Base-by-base conservation (phyloP, 768 basidiomycete species). In the Lactarius pseudohatsudake region DNA sequence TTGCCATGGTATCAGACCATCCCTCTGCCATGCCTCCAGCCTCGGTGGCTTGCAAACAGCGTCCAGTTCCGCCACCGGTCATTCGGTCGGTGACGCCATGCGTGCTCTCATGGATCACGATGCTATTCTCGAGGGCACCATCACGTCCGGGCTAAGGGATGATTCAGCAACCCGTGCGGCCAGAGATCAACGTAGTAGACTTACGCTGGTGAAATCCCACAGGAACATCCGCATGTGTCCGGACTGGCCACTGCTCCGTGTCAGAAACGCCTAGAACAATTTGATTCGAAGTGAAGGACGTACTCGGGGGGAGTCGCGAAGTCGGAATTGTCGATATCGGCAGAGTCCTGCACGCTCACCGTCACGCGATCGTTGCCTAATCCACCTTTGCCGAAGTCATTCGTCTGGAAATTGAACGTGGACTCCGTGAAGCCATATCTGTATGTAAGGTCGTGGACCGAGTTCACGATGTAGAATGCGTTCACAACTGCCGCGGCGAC, bases 11-110 rank as follows among this genome's bases (percentile, higher is more conserved):
- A 74, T 87, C 87, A 2, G 83, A 84, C 86, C 86, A 89, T n/a
- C 85, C 87, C 74, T 90, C 88, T 53, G 86, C 87, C 81, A 89
- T 81, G 18, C 87, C 88, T 22, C 85, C 84, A 3, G 87, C 79
- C 72, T 89, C 88, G 36, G 79, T 79, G 34, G 81, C 85, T 72
- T 87, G 84, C 66, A 89, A 76, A 77, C 88, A 89, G 15, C 85
- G 77, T 50, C 82, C 83, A 32, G 81, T 82, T 30, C 82, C 83
- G 40, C 84, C 82, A 22, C 84, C 84, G 13, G 82, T 84, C 77
- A 85, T 75, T 20, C 70, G 76, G 70, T 75, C 75, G 20, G 75
- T 77, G 71, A 76, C 56, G 47, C 75, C 73, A 71, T 79, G 74
- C 65, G 76, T 61, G 61, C 72, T 79, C 74, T 90, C 82, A 64